Evolutionary conservation across 169 alveolate species (phyloP).

Genomic region (Eimeria necatrix): DNA sequence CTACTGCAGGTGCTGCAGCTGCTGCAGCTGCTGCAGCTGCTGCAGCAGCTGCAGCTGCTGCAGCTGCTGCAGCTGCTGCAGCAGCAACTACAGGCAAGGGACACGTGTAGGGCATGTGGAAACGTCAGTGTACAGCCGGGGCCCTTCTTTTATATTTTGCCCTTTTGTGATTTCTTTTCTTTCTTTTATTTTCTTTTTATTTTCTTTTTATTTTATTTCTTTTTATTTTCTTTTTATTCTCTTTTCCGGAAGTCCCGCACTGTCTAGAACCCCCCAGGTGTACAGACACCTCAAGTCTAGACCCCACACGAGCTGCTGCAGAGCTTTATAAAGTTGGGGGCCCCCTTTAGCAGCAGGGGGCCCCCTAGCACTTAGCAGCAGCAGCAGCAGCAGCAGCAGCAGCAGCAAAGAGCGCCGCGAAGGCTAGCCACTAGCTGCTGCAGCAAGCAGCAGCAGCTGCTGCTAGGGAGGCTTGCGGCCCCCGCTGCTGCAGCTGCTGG

Average conservation of each 20-base stretch:
- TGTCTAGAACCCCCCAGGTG: no score
- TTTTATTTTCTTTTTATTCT: no score
- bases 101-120: no score
- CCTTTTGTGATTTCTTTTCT: not conserved
- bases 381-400: not conserved
- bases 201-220: not conserved
- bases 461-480: no score
- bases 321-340: no score
- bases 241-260: no score
- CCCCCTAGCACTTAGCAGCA: no score
- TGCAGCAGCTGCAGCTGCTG: not conserved
- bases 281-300: not conserved
- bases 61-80: not conserved
- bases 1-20: no score
- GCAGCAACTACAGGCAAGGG: no score
- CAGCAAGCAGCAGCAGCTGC: not conserved
- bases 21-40: conserved; percentile 13
- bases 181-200: not conserved
- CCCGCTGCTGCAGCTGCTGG: not conserved
- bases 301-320: not conserved
- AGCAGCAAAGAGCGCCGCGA: not conserved
- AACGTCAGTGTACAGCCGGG: no score
- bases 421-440: not conserved
- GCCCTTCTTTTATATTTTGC: not conserved
- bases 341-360: no score